phyloP scores from a whole-genome alignment of 139 green algal genomes.

The Volvox africanus region DNA sequence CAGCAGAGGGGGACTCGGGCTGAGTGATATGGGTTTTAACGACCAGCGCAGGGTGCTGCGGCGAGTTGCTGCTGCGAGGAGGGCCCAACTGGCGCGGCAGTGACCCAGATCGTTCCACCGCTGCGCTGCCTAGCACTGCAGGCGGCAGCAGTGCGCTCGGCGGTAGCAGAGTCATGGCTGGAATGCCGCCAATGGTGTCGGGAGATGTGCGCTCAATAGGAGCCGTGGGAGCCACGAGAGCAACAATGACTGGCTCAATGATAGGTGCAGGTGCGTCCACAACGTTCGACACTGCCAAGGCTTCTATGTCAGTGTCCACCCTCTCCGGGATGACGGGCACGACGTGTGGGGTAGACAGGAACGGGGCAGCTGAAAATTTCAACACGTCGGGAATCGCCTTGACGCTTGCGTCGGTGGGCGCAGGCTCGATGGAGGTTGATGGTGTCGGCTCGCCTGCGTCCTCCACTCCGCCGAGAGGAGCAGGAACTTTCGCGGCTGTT shows the following conservation, averaged over 20 bases:
- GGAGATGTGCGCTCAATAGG: background rate
- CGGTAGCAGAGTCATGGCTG: background rate
- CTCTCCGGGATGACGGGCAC: too few relatives aligned
- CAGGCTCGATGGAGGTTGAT: background rate
- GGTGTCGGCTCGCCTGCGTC: background rate
- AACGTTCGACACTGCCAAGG: background rate
- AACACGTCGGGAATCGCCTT: background rate
- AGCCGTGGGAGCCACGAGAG: background rate
- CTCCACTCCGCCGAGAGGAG: background rate
- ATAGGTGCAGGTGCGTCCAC: background rate
- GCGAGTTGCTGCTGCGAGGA: background rate
- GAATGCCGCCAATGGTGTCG: background rate
- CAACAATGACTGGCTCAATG: background rate
- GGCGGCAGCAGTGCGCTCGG: background rate
- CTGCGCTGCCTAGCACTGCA: too few relatives aligned
- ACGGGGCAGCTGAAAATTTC: too few relatives aligned
- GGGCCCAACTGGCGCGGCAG: background rate
- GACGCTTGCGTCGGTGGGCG: background rate
- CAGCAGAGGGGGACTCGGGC: background rate
- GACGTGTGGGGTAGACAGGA: background rate
- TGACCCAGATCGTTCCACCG: background rate
- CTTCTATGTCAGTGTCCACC: background rate
- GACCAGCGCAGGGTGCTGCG: conserved; percentile 7
- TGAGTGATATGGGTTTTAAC: background rate
- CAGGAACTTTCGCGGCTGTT: background rate